phyloP scores from a whole-genome alignment of 495 filamentous ascomycete genomes.

The Talaromyces thailandensis region DNA sequence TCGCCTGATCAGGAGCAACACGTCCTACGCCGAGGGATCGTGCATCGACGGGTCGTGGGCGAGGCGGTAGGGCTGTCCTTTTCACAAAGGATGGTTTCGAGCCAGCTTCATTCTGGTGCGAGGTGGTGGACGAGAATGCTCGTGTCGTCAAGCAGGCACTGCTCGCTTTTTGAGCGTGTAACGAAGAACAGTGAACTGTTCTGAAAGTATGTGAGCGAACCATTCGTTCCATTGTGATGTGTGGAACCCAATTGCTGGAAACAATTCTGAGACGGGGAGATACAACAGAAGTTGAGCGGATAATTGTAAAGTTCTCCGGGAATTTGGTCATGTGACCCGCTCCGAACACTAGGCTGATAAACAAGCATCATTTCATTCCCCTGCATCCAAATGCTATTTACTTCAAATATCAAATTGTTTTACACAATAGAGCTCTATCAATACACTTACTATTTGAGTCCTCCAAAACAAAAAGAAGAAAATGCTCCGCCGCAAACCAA shows the following conservation, averaged over 20 bases:
- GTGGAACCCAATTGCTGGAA: background rate
- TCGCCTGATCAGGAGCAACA: slow-evolving; percentile 18
- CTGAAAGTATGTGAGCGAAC: background rate
- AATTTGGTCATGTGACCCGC: background rate
- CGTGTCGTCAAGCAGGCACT: background rate
- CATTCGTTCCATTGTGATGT: background rate
- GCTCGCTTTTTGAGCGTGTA: background rate
- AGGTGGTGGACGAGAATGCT: background rate
- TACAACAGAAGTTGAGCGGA: background rate
- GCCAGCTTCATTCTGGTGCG: background rate
- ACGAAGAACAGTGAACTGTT: background rate
- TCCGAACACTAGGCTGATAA: background rate
- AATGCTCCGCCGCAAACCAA: slow-evolving; percentile 80
- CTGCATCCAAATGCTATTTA: background rate
- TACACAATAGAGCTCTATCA: background rate
- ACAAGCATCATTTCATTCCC: background rate
- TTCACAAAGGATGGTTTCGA: slow-evolving; percentile 8
- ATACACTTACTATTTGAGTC: background rate
- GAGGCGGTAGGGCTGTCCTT: slow-evolving; percentile 13
- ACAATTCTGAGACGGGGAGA: background rate
- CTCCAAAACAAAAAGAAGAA: slow-evolving; percentile 2
- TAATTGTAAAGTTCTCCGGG: background rate
- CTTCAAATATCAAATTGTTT: background rate
- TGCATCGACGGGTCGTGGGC: slow-evolving; percentile 30
- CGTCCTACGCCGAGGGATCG: slow-evolving; percentile 29